Evolutionary conservation across 768 basidiomycete species (phyloP).

Genomic region (Mycena latifolia): DNA sequence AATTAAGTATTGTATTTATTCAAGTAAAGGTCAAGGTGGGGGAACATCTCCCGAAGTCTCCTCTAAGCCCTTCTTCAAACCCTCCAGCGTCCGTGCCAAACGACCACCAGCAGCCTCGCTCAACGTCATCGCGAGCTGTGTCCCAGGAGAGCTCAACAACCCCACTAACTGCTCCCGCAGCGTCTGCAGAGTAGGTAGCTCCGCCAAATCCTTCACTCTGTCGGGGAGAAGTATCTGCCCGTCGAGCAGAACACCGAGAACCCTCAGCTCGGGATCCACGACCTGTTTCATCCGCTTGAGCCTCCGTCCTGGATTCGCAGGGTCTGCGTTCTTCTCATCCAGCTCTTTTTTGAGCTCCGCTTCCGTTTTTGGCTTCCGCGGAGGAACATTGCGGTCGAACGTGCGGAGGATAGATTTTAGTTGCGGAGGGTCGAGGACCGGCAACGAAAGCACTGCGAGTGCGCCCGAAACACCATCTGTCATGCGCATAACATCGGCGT

Average conservation of each 20-base stretch:
- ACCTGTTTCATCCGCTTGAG: constrained; percentile 69
- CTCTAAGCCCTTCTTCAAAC: constrained; percentile 75
- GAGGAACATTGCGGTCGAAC: constrained; percentile 76
- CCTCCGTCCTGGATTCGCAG: constrained; percentile 77
- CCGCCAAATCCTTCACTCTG: constrained; percentile 72
- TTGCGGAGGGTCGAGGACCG: constrained; percentile 79
- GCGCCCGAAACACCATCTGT: constrained; percentile 69
- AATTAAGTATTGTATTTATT: not conserved
- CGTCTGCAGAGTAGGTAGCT: constrained; percentile 82
- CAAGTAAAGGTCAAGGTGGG: not conserved
- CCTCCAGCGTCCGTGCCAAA: constrained; percentile 80
- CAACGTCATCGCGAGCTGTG: constrained; percentile 79
- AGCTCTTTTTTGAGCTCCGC: constrained; percentile 63
- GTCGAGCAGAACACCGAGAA: constrained; percentile 87
- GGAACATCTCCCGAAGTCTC: constrained; percentile 44
- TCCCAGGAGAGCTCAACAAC: constrained; percentile 79
- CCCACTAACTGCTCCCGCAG: constrained; percentile 89
- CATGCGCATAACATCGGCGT: constrained; percentile 62
- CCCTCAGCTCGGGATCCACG: constrained; percentile 72
- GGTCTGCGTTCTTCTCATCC: constrained; percentile 71
- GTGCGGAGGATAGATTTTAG: constrained; percentile 75
- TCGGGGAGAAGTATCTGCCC: constrained; percentile 73
- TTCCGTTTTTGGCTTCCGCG: constrained; percentile 63
- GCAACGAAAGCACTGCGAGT: constrained; percentile 74
- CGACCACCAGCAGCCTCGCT: constrained; percentile 77